These are phyloP conservation scores for Trichoderma koningii DNA, from an alignment of 2,329 filamentous ascomycete species.

Conservation along the genomic window DNA sequence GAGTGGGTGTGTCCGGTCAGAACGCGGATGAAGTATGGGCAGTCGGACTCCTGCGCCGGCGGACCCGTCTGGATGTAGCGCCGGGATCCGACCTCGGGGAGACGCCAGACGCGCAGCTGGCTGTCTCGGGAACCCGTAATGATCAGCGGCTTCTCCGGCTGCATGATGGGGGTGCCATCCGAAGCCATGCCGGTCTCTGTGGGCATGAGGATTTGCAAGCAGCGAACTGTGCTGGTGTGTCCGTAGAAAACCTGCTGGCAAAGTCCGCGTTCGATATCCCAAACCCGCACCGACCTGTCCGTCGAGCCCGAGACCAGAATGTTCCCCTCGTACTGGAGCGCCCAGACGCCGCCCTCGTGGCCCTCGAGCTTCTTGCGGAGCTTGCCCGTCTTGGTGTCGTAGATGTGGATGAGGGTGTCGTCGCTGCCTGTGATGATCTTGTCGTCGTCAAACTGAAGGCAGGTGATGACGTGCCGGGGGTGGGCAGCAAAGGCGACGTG, in stretches of 20 bases:
- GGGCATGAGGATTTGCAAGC: slow-evolving; percentile 90
- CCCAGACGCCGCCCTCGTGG: slow-evolving; percentile 97
- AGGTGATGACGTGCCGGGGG: slow-evolving; percentile 94
- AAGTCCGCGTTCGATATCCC: slow-evolving; percentile 91
- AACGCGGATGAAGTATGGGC: slow-evolving; percentile 90
- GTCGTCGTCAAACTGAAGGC: slow-evolving; percentile 94
- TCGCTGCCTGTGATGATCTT: slow-evolving; percentile 98
- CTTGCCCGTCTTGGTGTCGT: slow-evolving; percentile 92
- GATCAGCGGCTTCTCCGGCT: slow-evolving; percentile 92
- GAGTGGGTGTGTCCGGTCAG: slow-evolving; percentile 88
- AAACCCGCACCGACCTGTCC: slow-evolving; percentile 96
- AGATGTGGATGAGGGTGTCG: slow-evolving; percentile 96
- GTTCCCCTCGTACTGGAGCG: slow-evolving; percentile 93
- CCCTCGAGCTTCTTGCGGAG: slow-evolving; percentile 82
- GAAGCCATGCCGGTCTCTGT: slow-evolving; percentile 70
- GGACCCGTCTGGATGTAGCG: slow-evolving; percentile 78
- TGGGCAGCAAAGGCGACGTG: slow-evolving; percentile 97
- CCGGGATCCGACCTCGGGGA: slow-evolving; percentile 77
- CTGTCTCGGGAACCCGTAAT: slow-evolving; percentile 97
- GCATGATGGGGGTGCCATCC: slow-evolving; percentile 77
- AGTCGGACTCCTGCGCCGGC: slow-evolving; percentile 73
- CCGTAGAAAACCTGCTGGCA: slow-evolving; percentile 97
- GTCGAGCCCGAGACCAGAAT: slow-evolving; percentile 94
- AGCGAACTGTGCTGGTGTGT: slow-evolving; percentile 95
- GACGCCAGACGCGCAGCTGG: slow-evolving; percentile 88